phyloP scores from a whole-genome alignment of 225 moss, liverwort and hornwort genomes.

The Sphagnum contortum region DNA sequence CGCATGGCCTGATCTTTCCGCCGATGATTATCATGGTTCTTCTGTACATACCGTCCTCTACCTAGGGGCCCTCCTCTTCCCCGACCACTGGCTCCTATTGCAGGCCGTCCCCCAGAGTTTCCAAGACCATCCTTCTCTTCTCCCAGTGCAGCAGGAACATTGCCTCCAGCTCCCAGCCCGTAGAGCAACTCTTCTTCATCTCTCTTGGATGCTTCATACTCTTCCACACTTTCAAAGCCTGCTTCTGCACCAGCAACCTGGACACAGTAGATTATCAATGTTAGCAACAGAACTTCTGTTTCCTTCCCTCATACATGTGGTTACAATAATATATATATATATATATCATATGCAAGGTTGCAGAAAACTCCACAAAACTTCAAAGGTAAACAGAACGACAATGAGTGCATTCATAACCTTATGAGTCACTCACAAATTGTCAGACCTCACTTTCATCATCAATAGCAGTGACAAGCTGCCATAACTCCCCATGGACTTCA shows the following conservation, averaged over 20 bases:
- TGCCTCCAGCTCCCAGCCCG: conserved; percentile 80
- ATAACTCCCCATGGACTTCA: too few species aligned
- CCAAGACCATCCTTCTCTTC: conserved; percentile 35
- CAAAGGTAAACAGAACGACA: background rate
- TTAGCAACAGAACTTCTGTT: too few species aligned
- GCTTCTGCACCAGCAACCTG: conserved; percentile 62
- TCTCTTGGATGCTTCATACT: conserved; percentile 55
- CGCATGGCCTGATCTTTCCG: conserved; percentile 90
- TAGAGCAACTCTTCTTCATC: conserved; percentile 32
- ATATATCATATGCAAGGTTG: background rate
- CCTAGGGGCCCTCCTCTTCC: conserved; percentile 53
- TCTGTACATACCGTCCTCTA: conserved; percentile 50
- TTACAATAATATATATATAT: background rate
- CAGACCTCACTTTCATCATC: too few species aligned
- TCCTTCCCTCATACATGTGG: too few species aligned
- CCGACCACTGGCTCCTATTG: conserved; percentile 45
- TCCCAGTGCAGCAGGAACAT: conserved; percentile 39
- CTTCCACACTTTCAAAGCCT: conserved; percentile 64
- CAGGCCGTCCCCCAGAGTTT: conserved; percentile 21
- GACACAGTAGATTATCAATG: background rate
- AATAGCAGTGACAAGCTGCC: too few species aligned
- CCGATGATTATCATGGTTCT: conserved; percentile 59
- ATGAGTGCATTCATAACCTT: too few species aligned
- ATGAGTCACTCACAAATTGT: too few species aligned
- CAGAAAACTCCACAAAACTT: background rate